Evolutionary conservation across 2,329 filamentous ascomycete species (phyloP).

Genomic region (Nemania sp.): DNA sequence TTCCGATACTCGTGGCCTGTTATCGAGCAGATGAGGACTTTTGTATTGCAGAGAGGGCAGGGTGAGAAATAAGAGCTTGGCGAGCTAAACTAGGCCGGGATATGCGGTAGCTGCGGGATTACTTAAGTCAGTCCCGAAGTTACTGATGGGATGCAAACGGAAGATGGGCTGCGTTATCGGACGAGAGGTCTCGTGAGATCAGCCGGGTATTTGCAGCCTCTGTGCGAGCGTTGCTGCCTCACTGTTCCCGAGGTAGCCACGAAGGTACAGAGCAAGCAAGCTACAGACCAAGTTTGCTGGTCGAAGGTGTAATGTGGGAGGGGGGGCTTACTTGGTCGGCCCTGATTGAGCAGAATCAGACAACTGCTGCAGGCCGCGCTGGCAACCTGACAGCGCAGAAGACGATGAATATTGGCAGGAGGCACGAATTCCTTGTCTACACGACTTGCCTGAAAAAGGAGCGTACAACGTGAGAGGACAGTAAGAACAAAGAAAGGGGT

Average conservation of each 20-base stretch:
- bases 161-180: conserved; percentile 26
- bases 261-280: conserved; percentile 18
- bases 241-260: conserved; percentile 22
- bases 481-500: conserved; percentile 37
- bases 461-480: conserved; percentile 28
- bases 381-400: conserved; percentile 32
- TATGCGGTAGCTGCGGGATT: conserved; percentile 12
- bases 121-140: conserved; percentile 20
- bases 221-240: conserved; percentile 29
- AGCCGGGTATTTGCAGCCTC: conserved; percentile 30
- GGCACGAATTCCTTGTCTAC: conserved; percentile 32
- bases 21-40: not conserved
- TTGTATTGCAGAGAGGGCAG: conserved; percentile 2
- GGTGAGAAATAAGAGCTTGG: conserved; percentile 1
- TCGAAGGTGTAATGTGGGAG: conserved; percentile 23
- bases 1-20: not conserved
- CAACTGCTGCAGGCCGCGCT: conserved; percentile 28
- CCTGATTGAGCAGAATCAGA: conserved; percentile 26
- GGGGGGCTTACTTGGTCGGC: conserved; percentile 30
- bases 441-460: conserved; percentile 20
- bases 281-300: conserved; percentile 8
- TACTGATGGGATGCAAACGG: conserved; percentile 26
- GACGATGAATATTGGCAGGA: conserved; percentile 39
- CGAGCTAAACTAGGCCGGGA: conserved; percentile 9
- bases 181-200: conserved; percentile 27